Evolutionary conservation across 495 filamentous ascomycete genomes (phyloP).

Genomic region (Xylaria nigripes): DNA sequence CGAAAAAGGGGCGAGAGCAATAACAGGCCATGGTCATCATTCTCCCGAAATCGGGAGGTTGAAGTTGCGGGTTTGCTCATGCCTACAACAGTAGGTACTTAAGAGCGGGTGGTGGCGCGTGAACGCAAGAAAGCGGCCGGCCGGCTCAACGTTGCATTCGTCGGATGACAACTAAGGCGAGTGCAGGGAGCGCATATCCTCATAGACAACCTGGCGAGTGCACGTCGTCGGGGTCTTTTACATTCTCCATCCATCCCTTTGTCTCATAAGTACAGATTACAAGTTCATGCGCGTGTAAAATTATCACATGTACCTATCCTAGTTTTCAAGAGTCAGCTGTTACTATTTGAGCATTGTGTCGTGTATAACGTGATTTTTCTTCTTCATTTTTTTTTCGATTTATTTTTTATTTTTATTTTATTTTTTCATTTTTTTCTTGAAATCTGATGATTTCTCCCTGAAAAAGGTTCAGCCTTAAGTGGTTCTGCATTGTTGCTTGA

Average conservation of each 20-base stretch:
- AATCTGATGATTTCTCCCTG: not conserved
- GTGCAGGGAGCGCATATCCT: not conserved
- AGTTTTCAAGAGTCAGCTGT: too few species aligned
- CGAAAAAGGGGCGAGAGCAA: not conserved
- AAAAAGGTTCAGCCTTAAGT: not conserved
- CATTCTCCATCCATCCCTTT: too few species aligned
- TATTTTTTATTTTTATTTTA: too few species aligned
- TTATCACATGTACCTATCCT: too few species aligned
- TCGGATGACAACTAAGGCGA: not conserved
- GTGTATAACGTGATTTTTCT: too few species aligned
- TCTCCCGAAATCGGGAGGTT: not conserved
- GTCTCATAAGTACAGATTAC: too few species aligned
- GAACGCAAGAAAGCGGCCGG: constrained; percentile 1
- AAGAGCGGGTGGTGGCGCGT: not conserved
- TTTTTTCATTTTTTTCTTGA: not conserved
- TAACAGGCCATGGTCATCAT: not conserved
- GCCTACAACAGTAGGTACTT: not conserved
- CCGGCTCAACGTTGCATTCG: constrained; percentile 6
- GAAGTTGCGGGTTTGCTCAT: too few species aligned
- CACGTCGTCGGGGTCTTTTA: too few species aligned
- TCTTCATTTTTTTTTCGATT: too few species aligned
- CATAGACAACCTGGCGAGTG: too few species aligned
- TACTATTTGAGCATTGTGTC: too few species aligned
- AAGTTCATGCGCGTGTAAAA: too few species aligned
- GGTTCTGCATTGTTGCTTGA: not conserved